Evolutionary conservation across 495 filamentous ascomycete species (phyloP), one percentile per base, ranked within the genome.

Genomic region (Hyaloscypha hepaticicola): DNA sequence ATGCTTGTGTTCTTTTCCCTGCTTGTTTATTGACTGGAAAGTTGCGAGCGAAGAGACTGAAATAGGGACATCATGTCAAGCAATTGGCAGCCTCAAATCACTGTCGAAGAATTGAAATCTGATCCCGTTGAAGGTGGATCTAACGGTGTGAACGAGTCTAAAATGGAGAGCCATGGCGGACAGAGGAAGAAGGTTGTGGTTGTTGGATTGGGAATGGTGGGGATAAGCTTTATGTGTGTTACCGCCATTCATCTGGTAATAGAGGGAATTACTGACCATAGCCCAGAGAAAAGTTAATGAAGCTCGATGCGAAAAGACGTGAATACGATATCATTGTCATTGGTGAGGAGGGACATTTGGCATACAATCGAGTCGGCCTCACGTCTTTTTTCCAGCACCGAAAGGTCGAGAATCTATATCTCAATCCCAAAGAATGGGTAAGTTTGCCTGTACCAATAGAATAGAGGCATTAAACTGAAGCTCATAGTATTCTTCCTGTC

Each of bases 301-400:
- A 96, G 69, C 85, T 90, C 50, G 93, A 97, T 72, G 85, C 85
- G 0, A 87, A 90, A 67, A 74, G 85, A 64, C 81, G 87, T 33
- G 88, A 92, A 75, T 97, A 91, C 73, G 87, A 96, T 72, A 85
- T 98, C 52, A 79, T 93, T 9, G 93, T 97, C 34, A 90, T 98
- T 72, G 94, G 94, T 71, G 94, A 98, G 71, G 94, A 98, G 73
- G 78, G 89, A 1, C 90, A 98, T 77, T 77, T 97, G 65, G 94
- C 94, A 2, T 98, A 98, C 76, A 98, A 98, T 71, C 89, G 94
- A 55, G 94, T 98, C 24, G 94, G 94, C n/a, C 81, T 98, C 45
- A 96, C 93, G 7, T 90, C 87, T 45, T 98, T 93, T 79, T 98
- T 98, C 70, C 88, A 91, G 70, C 93, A 97, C 76, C 85, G 94